A percentile compares a stretch with the other conserved stretches of the same genome.
phyloP scores from a whole-genome alignment of 140 eudicot species.

The Ambrosia hybrid region DNA sequence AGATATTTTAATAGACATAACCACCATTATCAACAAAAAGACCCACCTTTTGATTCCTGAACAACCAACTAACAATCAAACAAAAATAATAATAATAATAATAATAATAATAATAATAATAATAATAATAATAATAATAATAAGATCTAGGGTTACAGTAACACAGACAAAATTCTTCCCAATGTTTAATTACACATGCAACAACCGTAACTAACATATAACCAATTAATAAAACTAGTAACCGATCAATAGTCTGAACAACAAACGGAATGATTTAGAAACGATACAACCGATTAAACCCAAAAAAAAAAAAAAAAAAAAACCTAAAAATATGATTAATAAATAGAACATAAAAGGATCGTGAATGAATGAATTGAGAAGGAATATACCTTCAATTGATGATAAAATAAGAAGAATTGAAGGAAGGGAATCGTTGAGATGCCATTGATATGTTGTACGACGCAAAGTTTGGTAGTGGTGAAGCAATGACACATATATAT shows the following conservation, averaged over 20 bases:
- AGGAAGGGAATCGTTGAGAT: slow-evolving; percentile 7
- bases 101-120: too few relatives aligned
- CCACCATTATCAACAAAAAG: slow-evolving; percentile 35
- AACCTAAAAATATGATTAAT: too few relatives aligned
- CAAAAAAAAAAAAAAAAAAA: too few relatives aligned
- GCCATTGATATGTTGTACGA: neutral
- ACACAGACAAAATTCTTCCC: neutral
- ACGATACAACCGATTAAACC: neutral
- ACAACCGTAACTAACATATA: slow-evolving; percentile 5
- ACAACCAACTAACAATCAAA: slow-evolving; percentile 2
- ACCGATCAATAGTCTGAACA: neutral
- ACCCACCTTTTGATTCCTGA: slow-evolving; percentile 13
- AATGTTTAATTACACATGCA: neutral
- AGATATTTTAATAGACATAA: slow-evolving; percentile 30
- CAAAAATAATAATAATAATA: neutral
- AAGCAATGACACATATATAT: neutral
- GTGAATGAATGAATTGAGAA: too few relatives aligned
- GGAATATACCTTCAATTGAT: slow-evolving; percentile 21
- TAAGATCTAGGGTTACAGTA: neutral
- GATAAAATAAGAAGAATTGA: neutral
- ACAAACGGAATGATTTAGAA: slow-evolving; percentile 1
- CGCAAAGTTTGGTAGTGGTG: slow-evolving; percentile 18
- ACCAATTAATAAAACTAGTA: slow-evolving; percentile 1
- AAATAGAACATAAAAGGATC: too few relatives aligned
- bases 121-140: too few relatives aligned